Base-by-base conservation (phyloP, 148 eudicot species). In the Chenopodium album region DNA sequence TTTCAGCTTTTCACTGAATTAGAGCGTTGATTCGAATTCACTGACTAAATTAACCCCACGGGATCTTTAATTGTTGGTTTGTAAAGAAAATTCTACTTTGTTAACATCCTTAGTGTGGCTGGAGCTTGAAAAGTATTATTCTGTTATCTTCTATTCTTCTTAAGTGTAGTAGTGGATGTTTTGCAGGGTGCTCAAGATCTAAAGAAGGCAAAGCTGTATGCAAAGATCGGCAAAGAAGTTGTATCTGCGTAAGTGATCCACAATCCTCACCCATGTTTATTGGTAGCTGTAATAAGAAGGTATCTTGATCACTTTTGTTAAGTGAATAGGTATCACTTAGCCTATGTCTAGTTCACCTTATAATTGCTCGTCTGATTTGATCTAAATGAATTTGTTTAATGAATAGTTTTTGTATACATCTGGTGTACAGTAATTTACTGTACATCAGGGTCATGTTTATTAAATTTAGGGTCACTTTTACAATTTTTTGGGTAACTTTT, bases 171-270 rank as follows among this genome's bases (percentile, higher is more conserved):
- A 63, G 41, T 83, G 60, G 34, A 70, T 67, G 22, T 67, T 68
- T 81, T 88, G 84, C 97, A 96, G 99, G 93, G 90, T 14, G 90
- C 90, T 75, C 92, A 96, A 78, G 86, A 94, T 83, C 90, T 88
- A 46, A 96, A 92, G 92, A 94, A 92, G 88, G 81, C 85, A 41
- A 96, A 96, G 90, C 83, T 94, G 68, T 92, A 88, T 80, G 77
- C 97, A 62, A 92, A 76, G 87, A 84, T 94, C 20, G 98, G 99
- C 82, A 96, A 96, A 88, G 93, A 96, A 89, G 97, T 92, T 73
- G 88, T 96, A 82, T 96, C 98, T 73, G 99, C 95, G 98, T 94
- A 90, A 91, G 99, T 88, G 64, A 50, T 80, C 86, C 37, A 20
- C 47, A 75, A 75, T 56, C 32, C 22, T 28, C 26, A 44, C 31